phyloP scores from a whole-genome alignment of 2,329 filamentous ascomycete species.

The Ceratocystis destructans region DNA sequence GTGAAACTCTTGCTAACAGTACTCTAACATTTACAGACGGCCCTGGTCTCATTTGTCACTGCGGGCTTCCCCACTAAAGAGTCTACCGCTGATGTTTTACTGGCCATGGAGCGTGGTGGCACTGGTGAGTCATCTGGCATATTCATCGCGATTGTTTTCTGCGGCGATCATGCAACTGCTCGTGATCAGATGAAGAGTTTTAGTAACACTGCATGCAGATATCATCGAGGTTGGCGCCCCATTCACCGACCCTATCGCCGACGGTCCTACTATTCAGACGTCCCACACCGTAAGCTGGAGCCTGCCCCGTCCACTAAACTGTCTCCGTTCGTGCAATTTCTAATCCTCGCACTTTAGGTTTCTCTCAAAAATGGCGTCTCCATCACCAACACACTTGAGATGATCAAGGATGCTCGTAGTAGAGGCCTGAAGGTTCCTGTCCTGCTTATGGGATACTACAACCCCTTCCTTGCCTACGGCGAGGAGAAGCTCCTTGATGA shows the following conservation, averaged over 20 bases:
- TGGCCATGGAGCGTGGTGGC: constrained; percentile 85
- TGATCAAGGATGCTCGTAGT: constrained; percentile 67
- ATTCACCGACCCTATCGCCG: constrained; percentile 95
- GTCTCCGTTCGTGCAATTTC: constrained; percentile 17
- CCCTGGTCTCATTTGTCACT: constrained; percentile 91
- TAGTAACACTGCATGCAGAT: constrained; percentile 33
- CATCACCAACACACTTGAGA: constrained; percentile 62
- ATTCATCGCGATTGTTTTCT: constrained; percentile 25
- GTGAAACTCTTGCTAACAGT: neutral
- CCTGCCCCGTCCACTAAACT: constrained; percentile 21
- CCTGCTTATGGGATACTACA: constrained; percentile 98
- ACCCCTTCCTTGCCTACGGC: constrained; percentile 85
- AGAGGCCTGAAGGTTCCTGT: constrained; percentile 69
- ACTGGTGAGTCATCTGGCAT: constrained; percentile 45
- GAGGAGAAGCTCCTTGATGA: constrained; percentile 80
- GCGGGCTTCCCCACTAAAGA: constrained; percentile 78
- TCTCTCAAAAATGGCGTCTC: constrained; percentile 83
- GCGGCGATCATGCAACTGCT: neutral
- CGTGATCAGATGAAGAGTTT: neutral
- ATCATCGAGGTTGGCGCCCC: constrained; percentile 91
- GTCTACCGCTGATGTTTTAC: constrained; percentile 67
- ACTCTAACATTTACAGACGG: constrained; percentile 40
- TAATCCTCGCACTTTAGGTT: constrained; percentile 27
- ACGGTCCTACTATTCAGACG: constrained; percentile 92
- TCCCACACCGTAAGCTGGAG: constrained; percentile 54